Conservation (phyloP, 352 stramenopile genomes). For the Globisporangium solare region DNA sequence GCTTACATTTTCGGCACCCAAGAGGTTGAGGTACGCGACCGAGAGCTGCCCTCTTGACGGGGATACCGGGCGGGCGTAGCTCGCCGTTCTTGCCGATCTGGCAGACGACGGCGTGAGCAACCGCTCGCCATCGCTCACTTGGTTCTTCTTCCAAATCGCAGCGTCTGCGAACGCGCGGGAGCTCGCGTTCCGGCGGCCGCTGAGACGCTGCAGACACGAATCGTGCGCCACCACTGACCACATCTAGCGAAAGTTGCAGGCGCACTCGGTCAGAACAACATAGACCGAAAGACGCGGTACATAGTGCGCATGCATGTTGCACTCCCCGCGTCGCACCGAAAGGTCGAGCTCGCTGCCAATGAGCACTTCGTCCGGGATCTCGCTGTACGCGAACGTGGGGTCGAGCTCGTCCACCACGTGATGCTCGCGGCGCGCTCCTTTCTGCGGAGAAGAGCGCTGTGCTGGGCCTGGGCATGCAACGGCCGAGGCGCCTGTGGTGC, state of each 20-base stretch:
- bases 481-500: neutral
- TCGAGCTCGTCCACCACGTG: constrained; percentile 34
- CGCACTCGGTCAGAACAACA: neutral
- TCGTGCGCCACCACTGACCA: constrained; percentile 70
- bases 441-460: neutral
- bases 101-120: neutral
- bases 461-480: neutral
- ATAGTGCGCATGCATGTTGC: neutral
- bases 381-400: constrained; percentile 44
- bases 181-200: neutral
- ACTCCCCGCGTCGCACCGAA: constrained; percentile 24
- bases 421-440: neutral
- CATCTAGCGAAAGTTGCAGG: constrained; percentile 18
- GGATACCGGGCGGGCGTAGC: neutral
- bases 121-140: too few species aligned
- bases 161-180: constrained; percentile 6
- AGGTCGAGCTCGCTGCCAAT: constrained; percentile 51
- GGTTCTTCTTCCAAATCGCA: neutral
- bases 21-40: constrained; percentile 39
- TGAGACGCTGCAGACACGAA: constrained; percentile 44
- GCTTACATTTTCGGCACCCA: constrained; percentile 45
- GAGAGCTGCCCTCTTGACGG: neutral
- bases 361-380: constrained; percentile 64
- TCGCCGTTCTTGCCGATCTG: neutral
- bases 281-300: neutral